A percentile compares a stretch with the other conserved stretches of the same genome.
Conservation (phyloP, 768 basidiomycete genomes). For the Gelatoporia subvermispora region DNA sequence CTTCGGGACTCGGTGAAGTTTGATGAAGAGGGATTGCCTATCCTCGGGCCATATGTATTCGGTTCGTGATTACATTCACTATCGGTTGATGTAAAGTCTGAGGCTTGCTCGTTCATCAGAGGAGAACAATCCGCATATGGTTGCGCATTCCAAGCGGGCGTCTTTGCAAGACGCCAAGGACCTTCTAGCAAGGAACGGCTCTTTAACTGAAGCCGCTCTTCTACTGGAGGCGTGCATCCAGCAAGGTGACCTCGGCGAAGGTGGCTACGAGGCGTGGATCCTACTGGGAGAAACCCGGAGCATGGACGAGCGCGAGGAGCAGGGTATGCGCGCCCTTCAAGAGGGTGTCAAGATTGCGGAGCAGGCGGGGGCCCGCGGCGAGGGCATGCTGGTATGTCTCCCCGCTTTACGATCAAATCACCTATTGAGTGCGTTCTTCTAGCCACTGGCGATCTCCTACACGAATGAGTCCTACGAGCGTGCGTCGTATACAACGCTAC, state of each 20-base stretch:
- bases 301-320: conserved; percentile 86
- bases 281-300: conserved; percentile 84
- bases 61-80: conserved; percentile 43
- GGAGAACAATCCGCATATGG: conserved; percentile 64
- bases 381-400: conserved; percentile 66
- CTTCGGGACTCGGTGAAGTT: conserved; percentile 35
- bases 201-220: conserved; percentile 80
- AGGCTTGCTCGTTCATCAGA: conserved; percentile 37
- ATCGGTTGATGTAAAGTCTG: conserved; percentile 1
- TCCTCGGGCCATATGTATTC: conserved; percentile 68
- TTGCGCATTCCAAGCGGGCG: conserved; percentile 43
- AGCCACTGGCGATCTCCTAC: conserved; percentile 95
- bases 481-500: conserved; percentile 78
- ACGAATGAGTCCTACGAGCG: conserved; percentile 92
- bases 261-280: conserved; percentile 88
- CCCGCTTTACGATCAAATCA: not conserved
- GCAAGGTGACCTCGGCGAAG: conserved; percentile 72
- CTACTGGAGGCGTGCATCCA: conserved; percentile 90
- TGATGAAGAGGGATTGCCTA: conserved; percentile 72
- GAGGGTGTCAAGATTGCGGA: conserved; percentile 70
- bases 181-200: conserved; percentile 74
- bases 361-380: conserved; percentile 54
- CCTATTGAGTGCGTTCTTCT: conserved; percentile 12
- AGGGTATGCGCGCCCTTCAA: conserved; percentile 72
- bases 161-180: conserved; percentile 67